Evolutionary conservation across 306 rosid species (phyloP), one percentile per base, ranked within the genome.

Genomic region (Medicago lupulina): DNA sequence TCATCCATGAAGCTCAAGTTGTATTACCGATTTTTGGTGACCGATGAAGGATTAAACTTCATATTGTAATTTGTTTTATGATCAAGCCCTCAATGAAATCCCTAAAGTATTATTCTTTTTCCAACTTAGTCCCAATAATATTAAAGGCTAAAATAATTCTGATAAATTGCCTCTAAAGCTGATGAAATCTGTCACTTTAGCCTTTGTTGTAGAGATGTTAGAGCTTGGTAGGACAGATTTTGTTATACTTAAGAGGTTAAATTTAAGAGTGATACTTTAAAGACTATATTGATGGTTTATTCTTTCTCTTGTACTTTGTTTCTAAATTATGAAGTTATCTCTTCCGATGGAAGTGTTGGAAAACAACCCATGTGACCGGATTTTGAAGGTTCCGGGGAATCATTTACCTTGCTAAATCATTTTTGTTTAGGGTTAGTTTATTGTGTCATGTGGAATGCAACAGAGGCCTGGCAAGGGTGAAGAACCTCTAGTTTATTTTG

Each of bases 1-100:
- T 62, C 63, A 54, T 62, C 15, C 36, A 17, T 69, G 76, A 53
- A 64, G 53, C 44, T 72, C 60, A 69, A 73, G 49, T 70, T 58
- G 9, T 76, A 65, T 41, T 70, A 54, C 70, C 18, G 12, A 41
- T 54, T 76, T 61, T 8, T 81, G 46, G 74, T 54, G 63, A 38
- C 67, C 0, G 50, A 18, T 76, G 58, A 51, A 60, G 57, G 49
- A 67, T 69, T 19, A 47, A 9, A 72, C 47, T 55, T 64, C 70
- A 34, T 67, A 66, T 13, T 60, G 28, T 75, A 40, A 75, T n/a
- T n/a, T n/a, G n/a, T n/a, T n/a, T n/a, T n/a, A n/a, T n/a, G n/a
- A n/a, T n/a, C n/a, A n/a, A n/a, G n/a, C n/a, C n/a, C n/a, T n/a
- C n/a, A n/a, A n/a, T n/a, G n/a, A n/a, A n/a, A n/a, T n/a, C n/a